Base-by-base conservation (phyloP, 164 flowering plant genomes). In the Vitis rupestris region DNA sequence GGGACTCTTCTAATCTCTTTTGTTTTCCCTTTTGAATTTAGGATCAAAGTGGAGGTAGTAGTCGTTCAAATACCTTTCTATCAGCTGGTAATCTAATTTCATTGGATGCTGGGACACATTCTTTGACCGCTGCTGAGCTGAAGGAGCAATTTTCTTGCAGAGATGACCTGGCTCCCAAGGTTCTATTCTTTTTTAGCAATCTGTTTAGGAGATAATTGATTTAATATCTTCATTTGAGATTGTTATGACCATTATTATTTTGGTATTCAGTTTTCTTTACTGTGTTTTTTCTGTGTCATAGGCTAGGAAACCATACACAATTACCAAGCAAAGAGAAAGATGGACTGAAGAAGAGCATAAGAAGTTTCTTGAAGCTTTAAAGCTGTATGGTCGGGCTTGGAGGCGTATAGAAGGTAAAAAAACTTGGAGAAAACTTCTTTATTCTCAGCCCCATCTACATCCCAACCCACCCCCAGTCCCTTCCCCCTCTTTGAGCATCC, bases 261-360 rank as follows among this genome's bases (percentile, higher is more conserved):
- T 8, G 10, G 17, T 19, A 63, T 37, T 19, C 13, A 29, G n/a
- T 50, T 61, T 5, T 23, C 47, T 47, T 37, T 4, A 11, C 47
- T 58, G 13, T 54, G 3, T 16, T 23, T 50, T 19, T 50, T 4
- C 9, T 11, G 23, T 29, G 10, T 54, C n/a, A 50, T 47, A 79
- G 82, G 72, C 19, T 9, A 75, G 82, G 66, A 79, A 75, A 49
- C 82, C 82, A 11, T 79, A 79, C 71, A 79, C 82, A 1, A 79
- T 79, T 47, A 73, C 79, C 9, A 79, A 79, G 16, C 82, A 79
- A 63, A 79, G 82, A 68, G 82, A 79, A 51, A 70, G 77, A 58
- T 76, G 82, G 82, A 73, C 79, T 6, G 82, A 76, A 19, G 80
- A 76, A 37, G 82, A 79, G 70, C 82, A 79, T 71, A 73, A 71